A percentile compares a stretch with the other conserved stretches of the same genome.
These are phyloP conservation scores for Cryptococcus deneoformans DNA, from an alignment of 1,284 basidiomycete genomes.

Conservation along the genomic window DNA sequence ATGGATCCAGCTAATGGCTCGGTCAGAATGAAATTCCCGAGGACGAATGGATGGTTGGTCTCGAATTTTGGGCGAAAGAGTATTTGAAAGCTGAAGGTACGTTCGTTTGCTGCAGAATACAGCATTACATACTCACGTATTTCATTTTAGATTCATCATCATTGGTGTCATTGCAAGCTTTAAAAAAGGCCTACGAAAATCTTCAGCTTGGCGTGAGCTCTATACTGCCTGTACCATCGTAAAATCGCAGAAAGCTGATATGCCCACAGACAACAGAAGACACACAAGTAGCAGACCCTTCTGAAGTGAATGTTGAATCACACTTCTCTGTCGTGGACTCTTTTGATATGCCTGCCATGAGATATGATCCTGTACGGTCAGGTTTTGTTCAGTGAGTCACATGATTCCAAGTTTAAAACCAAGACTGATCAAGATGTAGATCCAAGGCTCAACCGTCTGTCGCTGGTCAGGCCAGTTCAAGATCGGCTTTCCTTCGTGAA, in stretches of 20 bases:
- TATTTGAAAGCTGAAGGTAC: conserved; percentile 89
- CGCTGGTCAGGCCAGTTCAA: conserved; percentile 74
- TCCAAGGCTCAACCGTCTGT: conserved; percentile 57
- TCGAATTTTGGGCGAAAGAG: conserved; percentile 80
- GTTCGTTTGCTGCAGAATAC: conserved; percentile 14
- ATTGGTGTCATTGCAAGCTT: conserved; percentile 51
- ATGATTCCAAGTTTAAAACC: not conserved
- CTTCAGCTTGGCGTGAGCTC: conserved; percentile 66
- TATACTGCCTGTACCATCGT: not conserved
- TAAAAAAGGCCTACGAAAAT: conserved; percentile 76
- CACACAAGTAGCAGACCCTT: conserved; percentile 54
- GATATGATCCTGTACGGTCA: conserved; percentile 74
- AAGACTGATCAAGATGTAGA: conserved; percentile 34
- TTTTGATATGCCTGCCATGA: conserved; percentile 90
- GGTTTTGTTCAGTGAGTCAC: conserved; percentile 28
- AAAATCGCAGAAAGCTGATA: not conserved
- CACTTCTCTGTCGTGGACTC: conserved; percentile 84
- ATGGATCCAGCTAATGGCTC: not conserved
- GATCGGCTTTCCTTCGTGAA: conserved; percentile 72
- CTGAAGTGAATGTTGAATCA: conserved; percentile 74
- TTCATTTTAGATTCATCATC: conserved; percentile 26
- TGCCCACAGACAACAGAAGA: conserved; percentile 47
- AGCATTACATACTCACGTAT: not conserved
- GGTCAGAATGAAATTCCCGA: conserved; percentile 63
- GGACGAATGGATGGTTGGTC: conserved; percentile 55